Base-by-base conservation (phyloP, 2,329 filamentous ascomycete genomes). In the Diplocarpon rosae region DNA sequence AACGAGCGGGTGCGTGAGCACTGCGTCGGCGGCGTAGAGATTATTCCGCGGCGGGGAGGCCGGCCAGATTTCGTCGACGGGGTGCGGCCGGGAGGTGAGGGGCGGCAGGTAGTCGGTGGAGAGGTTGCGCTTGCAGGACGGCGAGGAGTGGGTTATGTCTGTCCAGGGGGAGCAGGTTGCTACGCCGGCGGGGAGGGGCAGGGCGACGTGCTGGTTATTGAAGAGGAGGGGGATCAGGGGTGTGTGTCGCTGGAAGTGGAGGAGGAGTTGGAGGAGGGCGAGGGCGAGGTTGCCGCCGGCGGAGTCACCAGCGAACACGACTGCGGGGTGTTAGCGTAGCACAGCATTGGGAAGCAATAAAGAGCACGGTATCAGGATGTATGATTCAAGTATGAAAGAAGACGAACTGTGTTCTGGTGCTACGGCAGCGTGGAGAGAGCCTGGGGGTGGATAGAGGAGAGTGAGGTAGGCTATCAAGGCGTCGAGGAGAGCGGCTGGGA, bases 401-500 rank as follows among this genome's bases (percentile, higher is more conserved):
- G 4, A 24, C 20, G 20, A 7, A 24, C 20, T 80, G 44, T 85
- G 69, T 34, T 69, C 66, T 0, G 85, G 70, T 5, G 69, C 65
- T 1, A 90, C 73, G 2, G 84, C 66, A 12, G 72, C 67, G 59
- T 92, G 85, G 36, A 78, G 72, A 0, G 83, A 73, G 14, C 72
- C 80, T 0, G 75, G 68, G 0, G 82, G 80, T 11, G 85, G 85
- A 55, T 86, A 80, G 1, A 92, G 68, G 31, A 57, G 51, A 9
- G 49, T 75, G 30, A 92, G 69, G 57, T 90, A 92, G 0, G 82
- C 78, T 28, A 81, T 69, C 9, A 90, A 64, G 1, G 75, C 82
- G 58, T 92, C 85, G 35, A 90, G 65, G 6, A 92, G 63, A 1
- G 83, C 83, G 0, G 81, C 69, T 0, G 85, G 85, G 59, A 92